Percentiles rank a stretch among this genome's conserved stretches.
Conservation (phyloP, 495 filamentous ascomycete species). For the Parathielavia hyrcaniae region DNA sequence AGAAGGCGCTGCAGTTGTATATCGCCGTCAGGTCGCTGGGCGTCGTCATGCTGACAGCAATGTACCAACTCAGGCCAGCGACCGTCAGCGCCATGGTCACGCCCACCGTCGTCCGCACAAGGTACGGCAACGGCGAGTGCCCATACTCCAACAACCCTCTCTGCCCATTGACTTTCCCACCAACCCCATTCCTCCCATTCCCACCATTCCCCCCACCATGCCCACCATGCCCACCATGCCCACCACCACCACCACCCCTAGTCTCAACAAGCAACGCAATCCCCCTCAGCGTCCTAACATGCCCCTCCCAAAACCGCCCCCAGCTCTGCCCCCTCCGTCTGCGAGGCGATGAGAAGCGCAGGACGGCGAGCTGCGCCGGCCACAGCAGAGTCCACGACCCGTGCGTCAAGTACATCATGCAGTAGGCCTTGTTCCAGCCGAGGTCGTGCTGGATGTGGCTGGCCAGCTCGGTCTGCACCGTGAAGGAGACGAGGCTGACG, state of each 20-base stretch:
- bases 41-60: slow-evolving; percentile 88
- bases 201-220: slow-evolving; percentile 25
- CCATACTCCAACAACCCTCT: slow-evolving; percentile 6
- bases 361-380: slow-evolving; percentile 73
- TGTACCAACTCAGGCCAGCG: slow-evolving; percentile 90
- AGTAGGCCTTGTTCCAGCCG: slow-evolving; percentile 92
- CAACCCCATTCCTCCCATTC: slow-evolving; percentile 4
- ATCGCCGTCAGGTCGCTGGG: slow-evolving; percentile 92
- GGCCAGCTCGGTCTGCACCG: slow-evolving; percentile 87
- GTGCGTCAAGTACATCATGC: slow-evolving; percentile 97
- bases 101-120: slow-evolving; percentile 69
- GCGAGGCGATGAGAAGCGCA: slow-evolving; percentile 48
- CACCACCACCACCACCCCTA: slow-evolving; percentile 53
- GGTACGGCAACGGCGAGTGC: slow-evolving; percentile 53
- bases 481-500: slow-evolving; percentile 74
- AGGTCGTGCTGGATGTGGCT: slow-evolving; percentile 85
- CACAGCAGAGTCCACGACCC: slow-evolving; percentile 86
- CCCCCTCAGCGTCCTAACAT: slow-evolving; percentile 63
- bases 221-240: slow-evolving; percentile 21
- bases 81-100: slow-evolving; percentile 83
- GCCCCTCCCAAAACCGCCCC: slow-evolving; percentile 80
- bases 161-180: background rate
- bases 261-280: slow-evolving; percentile 83
- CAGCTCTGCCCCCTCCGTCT: slow-evolving; percentile 64
- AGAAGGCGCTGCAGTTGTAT: slow-evolving; percentile 98